phyloP scores from a whole-genome alignment of 2,329 filamentous ascomycete species.

The Penicillium sp. region DNA sequence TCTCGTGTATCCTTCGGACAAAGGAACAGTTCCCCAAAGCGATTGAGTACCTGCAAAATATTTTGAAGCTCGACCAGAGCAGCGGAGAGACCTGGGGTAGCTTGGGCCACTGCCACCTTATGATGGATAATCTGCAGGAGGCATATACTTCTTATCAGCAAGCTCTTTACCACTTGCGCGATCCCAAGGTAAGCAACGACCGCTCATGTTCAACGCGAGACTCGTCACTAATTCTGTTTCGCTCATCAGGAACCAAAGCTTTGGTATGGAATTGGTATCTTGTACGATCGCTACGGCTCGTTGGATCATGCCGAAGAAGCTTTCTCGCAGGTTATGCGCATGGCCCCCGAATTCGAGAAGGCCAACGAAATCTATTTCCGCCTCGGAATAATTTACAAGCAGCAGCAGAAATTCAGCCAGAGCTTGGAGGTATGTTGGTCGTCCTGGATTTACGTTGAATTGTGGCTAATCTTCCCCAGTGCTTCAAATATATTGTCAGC shows the following conservation, averaged over 20 bases:
- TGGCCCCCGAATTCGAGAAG: constrained; percentile 97
- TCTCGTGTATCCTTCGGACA: constrained; percentile 85
- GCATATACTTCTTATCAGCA: constrained; percentile 97
- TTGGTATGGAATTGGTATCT: constrained; percentile 97
- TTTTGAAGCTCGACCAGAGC: constrained; percentile 81
- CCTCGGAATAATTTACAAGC: constrained; percentile 99
- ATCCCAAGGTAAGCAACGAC: constrained; percentile 73
- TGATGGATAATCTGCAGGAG: constrained; percentile 98
- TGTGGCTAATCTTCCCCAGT: constrained; percentile 55
- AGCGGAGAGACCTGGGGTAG: constrained; percentile 98
- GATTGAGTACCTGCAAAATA: constrained; percentile 87
- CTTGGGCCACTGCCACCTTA: constrained; percentile 94
- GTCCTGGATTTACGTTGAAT: not conserved
- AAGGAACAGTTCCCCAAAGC: constrained; percentile 94
- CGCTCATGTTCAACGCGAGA: not conserved
- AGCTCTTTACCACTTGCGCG: constrained; percentile 85
- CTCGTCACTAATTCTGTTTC: constrained; percentile 12
- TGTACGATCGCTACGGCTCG: constrained; percentile 95
- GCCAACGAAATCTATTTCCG: constrained; percentile 99
- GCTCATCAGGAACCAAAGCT: constrained; percentile 79
- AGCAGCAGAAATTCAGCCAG: constrained; percentile 89
- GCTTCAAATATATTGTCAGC: constrained; percentile 96
- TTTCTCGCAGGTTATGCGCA: constrained; percentile 98
- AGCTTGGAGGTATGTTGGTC: constrained; percentile 75
- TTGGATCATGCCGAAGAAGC: constrained; percentile 97